These are phyloP conservation scores for Ceratocystis alfenasii DNA, from an alignment of 2,329 filamentous ascomycete genomes.

Conservation along the genomic window DNA sequence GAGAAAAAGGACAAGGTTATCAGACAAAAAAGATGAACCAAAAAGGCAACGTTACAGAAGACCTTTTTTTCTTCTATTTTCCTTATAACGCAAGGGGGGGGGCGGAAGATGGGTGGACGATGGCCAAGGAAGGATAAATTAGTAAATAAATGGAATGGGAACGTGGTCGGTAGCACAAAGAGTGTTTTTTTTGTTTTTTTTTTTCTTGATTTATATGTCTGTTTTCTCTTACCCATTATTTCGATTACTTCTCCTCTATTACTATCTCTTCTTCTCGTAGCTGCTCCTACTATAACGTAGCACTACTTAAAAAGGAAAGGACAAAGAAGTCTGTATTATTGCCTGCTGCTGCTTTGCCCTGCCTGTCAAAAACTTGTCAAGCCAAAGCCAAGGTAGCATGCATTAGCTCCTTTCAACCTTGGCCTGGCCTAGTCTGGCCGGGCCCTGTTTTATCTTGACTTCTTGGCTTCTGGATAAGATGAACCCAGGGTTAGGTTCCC, in stretches of 20 bases:
- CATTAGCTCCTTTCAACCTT: neutral
- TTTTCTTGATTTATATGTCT: too few relatives aligned
- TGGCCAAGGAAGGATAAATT: too few relatives aligned
- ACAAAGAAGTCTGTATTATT: neutral
- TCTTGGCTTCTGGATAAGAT: too few relatives aligned
- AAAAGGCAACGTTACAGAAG: conserved; percentile 3
- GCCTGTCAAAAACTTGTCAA: neutral
- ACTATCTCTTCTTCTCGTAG: neutral
- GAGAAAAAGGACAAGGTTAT: conserved; percentile 5
- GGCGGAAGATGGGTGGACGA: too few relatives aligned
- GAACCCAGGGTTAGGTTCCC: too few relatives aligned
- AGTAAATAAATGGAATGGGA: too few relatives aligned
- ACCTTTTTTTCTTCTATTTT: neutral
- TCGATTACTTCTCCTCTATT: neutral
- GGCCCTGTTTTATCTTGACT: too few relatives aligned
- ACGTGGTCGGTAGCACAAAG: too few relatives aligned
- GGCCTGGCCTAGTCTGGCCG: too few relatives aligned
- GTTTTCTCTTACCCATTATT: too few relatives aligned
- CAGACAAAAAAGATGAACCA: neutral
- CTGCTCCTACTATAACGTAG: neutral
- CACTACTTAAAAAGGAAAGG: neutral
- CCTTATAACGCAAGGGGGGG: neutral
- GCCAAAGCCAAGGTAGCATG: conserved; percentile 1
- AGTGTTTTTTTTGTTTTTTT: too few relatives aligned
- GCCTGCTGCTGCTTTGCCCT: neutral